phyloP scores from a whole-genome alignment of 169 alveolate species.

The Plasmodium fragile region DNA sequence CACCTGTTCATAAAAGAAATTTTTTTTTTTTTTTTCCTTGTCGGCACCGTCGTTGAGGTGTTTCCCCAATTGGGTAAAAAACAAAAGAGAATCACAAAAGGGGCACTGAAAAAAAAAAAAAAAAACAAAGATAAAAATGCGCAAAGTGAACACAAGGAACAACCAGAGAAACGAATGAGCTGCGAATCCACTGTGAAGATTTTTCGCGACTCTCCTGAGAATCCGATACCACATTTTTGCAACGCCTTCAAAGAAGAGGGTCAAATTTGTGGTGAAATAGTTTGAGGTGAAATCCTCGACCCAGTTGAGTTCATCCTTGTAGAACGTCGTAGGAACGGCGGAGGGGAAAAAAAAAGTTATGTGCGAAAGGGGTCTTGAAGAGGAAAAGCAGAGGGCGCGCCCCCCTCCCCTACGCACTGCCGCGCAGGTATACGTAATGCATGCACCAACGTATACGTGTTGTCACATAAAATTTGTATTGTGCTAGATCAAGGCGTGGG shows the following conservation, averaged over 20 bases:
- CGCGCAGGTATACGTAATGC: background rate
- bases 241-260: background rate
- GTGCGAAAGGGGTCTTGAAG: background rate
- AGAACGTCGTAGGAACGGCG: background rate
- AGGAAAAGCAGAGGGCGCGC: background rate
- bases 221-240: background rate
- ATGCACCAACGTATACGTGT: background rate
- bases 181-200: background rate
- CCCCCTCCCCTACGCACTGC: background rate
- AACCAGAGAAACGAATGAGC: background rate
- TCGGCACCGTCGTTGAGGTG: background rate
- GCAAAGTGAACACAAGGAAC: background rate
- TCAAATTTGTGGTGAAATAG: background rate
- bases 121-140: background rate
- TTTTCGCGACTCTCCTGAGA: background rate
- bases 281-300: background rate
- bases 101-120: background rate
- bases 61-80: background rate
- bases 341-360: background rate
- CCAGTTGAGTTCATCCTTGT: background rate
- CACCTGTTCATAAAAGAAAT: background rate
- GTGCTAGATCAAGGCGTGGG: background rate
- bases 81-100: background rate
- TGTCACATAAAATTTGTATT: background rate
- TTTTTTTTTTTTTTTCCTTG: background rate